Conservation (phyloP, 805 yeast genomes). For the Peterozyma toletana region DNA sequence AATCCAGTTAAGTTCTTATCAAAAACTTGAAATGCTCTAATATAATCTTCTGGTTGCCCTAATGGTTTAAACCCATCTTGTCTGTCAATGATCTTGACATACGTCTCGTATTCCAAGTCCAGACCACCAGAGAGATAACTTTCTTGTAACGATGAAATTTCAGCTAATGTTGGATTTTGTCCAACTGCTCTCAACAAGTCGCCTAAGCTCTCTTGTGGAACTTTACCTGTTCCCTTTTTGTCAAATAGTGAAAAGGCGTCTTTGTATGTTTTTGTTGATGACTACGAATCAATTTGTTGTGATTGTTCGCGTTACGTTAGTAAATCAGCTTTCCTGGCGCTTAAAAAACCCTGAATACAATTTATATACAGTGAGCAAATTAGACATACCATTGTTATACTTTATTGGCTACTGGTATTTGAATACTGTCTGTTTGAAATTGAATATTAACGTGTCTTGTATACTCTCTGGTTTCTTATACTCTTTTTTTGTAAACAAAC, state of each 20-base stretch:
- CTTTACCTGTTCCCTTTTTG: conserved; percentile 91
- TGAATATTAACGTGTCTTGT: no score
- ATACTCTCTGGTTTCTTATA: no score
- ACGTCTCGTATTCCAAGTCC: conserved; percentile 63
- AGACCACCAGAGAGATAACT: no score
- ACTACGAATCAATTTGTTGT: no score
- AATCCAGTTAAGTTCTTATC: conserved; percentile 94
- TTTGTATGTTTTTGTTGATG: conserved; percentile 41
- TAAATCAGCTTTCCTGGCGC: no score
- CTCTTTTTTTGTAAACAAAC: background rate
- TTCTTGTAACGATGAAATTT: conserved; percentile 60
- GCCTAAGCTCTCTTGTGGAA: conserved; percentile 78
- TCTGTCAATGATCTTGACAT: conserved; percentile 69
- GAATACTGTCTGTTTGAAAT: no score
- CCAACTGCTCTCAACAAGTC: conserved; percentile 96
- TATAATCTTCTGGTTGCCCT: conserved; percentile 88
- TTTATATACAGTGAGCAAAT: no score
- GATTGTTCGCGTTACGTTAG: no score
- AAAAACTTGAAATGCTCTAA: conserved; percentile 94
- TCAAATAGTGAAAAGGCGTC: conserved; percentile 97
- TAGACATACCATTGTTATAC: no score
- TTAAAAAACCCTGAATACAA: no score
- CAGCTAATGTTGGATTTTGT: conserved; percentile 94
- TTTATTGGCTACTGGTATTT: no score
- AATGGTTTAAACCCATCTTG: conserved; percentile 84